Conservation (phyloP, 441 rosid species). For the Gossypium trilobum region DNA sequence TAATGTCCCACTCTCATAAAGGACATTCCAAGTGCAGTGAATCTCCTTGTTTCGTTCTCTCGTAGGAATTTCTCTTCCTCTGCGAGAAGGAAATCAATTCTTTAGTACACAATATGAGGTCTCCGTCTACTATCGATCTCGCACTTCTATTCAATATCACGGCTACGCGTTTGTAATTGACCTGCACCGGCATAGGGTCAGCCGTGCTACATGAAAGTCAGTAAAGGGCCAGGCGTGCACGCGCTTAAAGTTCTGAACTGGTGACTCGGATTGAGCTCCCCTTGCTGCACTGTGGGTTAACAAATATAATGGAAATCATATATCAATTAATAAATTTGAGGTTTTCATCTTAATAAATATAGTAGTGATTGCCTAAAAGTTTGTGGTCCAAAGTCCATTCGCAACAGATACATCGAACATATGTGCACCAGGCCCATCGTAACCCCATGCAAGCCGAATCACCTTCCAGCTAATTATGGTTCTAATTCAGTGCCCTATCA, state of each 20-base stretch:
- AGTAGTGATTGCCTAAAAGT: background rate
- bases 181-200: background rate
- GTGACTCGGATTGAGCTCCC: background rate
- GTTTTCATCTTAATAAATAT: background rate
- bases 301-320: background rate
- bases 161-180: background rate
- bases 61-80: background rate
- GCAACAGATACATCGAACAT: background rate
- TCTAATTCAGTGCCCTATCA: background rate
- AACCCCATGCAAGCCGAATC: background rate
- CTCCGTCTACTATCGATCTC: background rate
- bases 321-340: background rate
- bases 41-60: background rate
- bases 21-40: background rate
- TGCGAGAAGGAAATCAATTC: background rate
- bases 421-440: background rate
- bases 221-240: background rate
- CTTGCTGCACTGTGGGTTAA: background rate
- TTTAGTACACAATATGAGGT: background rate
- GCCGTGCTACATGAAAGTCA: background rate
- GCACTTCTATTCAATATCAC: background rate
- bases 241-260: background rate
- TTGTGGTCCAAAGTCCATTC: background rate
- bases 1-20: background rate
- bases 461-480: background rate